Conservation (phyloP, 2,329 filamentous ascomycete genomes). For the Nectriaceae sp. region DNA sequence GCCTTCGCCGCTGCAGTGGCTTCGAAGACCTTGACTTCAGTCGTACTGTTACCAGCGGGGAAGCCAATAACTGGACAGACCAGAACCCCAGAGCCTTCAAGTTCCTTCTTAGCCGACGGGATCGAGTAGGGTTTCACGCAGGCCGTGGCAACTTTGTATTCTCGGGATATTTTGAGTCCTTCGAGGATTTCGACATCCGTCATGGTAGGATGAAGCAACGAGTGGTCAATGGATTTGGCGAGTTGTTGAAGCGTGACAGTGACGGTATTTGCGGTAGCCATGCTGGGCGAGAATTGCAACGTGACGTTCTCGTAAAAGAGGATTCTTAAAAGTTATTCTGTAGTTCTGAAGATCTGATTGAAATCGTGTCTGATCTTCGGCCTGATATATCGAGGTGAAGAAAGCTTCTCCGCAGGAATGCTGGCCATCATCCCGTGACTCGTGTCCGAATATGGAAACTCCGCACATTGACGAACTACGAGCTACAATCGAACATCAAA, state of each 20-base stretch:
- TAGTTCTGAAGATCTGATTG: neutral
- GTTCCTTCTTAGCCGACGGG: constrained; percentile 44
- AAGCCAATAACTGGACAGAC: constrained; percentile 62
- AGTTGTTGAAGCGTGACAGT: constrained; percentile 44
- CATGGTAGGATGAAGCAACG: constrained; percentile 60
- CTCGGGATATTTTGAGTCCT: constrained; percentile 48
- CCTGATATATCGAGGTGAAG: neutral
- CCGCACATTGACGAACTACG: too few species aligned
- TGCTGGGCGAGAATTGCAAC: neutral
- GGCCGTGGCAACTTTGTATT: constrained; percentile 53
- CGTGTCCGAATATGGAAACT: neutral
- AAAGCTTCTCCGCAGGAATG: neutral
- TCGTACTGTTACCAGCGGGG: constrained; percentile 58
- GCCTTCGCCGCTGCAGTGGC: constrained; percentile 46
- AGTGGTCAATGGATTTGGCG: constrained; percentile 59
- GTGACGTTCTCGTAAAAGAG: too few species aligned
- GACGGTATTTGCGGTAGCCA: constrained; percentile 24
- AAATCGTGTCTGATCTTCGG: neutral
- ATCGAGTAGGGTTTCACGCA: constrained; percentile 60
- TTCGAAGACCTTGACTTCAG: constrained; percentile 53
- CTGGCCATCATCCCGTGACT: neutral
- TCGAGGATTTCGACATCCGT: constrained; percentile 45
- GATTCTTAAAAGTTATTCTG: too few species aligned
- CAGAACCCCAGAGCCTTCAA: constrained; percentile 49
- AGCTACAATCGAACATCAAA: too few species aligned